Evolutionary conservation across 495 filamentous ascomycete genomes (phyloP).

Genomic region (Annulohypoxylon maeteangense): DNA sequence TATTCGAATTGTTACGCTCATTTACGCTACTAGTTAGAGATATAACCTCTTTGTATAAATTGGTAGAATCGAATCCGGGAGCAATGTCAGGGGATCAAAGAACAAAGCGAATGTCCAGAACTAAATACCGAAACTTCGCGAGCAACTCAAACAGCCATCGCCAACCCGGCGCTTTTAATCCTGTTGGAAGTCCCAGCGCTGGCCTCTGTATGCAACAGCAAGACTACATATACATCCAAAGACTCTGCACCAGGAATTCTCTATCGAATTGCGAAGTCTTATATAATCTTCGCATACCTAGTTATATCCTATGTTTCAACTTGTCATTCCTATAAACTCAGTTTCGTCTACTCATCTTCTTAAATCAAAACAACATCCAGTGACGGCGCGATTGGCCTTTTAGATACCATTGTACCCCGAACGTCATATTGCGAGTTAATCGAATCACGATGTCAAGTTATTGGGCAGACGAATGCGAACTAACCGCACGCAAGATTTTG

Average conservation of each 20-base stretch:
- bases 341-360: background rate
- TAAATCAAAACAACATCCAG: background rate
- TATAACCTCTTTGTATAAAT: conserved; percentile 23
- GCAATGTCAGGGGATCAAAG: background rate
- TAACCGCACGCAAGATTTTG: conserved; percentile 20
- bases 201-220: too few species aligned
- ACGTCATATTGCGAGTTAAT: background rate
- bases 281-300: background rate
- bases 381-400: background rate
- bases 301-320: too few species aligned
- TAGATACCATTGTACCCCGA: background rate
- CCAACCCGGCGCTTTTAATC: background rate
- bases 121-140: background rate
- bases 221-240: background rate
- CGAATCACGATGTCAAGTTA: background rate
- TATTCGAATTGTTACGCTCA: background rate
- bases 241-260: background rate
- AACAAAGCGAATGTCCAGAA: conserved; percentile 10
- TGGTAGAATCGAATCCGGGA: conserved; percentile 29
- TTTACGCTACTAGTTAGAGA: background rate
- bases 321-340: background rate
- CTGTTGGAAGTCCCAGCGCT: background rate
- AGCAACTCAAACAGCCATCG: background rate
- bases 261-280: background rate
- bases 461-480: conserved; percentile 22